A percentile compares a stretch with the other conserved stretches of the same genome.
These are phyloP conservation scores for Paracoccidioides lutzii DNA, from an alignment of 2,329 filamentous ascomycete genomes.

Conservation along the genomic window DNA sequence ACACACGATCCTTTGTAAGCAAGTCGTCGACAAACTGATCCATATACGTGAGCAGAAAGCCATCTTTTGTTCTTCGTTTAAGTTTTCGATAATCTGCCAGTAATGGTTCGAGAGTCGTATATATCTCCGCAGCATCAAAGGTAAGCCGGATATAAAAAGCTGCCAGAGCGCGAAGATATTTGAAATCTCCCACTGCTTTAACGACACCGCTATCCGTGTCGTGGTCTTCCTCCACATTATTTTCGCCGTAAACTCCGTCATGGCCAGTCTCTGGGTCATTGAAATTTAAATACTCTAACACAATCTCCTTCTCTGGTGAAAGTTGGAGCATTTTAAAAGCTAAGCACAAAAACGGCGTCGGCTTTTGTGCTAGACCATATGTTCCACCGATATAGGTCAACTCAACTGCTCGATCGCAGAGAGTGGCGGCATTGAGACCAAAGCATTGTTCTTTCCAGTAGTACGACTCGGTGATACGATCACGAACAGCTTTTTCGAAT, in stretches of 20 bases:
- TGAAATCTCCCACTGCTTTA: slow-evolving; percentile 38
- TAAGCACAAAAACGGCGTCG: slow-evolving; percentile 81
- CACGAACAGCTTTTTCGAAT: slow-evolving; percentile 87
- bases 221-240: slow-evolving; percentile 8
- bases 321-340: slow-evolving; percentile 91
- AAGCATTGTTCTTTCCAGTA: slow-evolving; percentile 99
- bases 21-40: slow-evolving; percentile 93
- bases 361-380: slow-evolving; percentile 69
- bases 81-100: slow-evolving; percentile 75
- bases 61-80: slow-evolving; percentile 59
- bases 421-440: slow-evolving; percentile 65
- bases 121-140: slow-evolving; percentile 68
- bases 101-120: slow-evolving; percentile 65
- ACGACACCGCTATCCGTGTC: slow-evolving; percentile 18
- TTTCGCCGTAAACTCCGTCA: slow-evolving; percentile 12
- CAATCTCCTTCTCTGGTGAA: slow-evolving; percentile 62
- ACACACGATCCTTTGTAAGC: slow-evolving; percentile 76
- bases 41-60: slow-evolving; percentile 64
- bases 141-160: slow-evolving; percentile 90
- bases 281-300: slow-evolving; percentile 66
- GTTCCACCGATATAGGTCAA: slow-evolving; percentile 79
- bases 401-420: slow-evolving; percentile 81
- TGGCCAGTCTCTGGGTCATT: slow-evolving; percentile 54
- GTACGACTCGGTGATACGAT: slow-evolving; percentile 88
- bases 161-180: slow-evolving; percentile 77